These are phyloP conservation scores for Clonostachys sp. DNA, from an alignment of 2,329 filamentous ascomycete genomes.

Conservation along the genomic window DNA sequence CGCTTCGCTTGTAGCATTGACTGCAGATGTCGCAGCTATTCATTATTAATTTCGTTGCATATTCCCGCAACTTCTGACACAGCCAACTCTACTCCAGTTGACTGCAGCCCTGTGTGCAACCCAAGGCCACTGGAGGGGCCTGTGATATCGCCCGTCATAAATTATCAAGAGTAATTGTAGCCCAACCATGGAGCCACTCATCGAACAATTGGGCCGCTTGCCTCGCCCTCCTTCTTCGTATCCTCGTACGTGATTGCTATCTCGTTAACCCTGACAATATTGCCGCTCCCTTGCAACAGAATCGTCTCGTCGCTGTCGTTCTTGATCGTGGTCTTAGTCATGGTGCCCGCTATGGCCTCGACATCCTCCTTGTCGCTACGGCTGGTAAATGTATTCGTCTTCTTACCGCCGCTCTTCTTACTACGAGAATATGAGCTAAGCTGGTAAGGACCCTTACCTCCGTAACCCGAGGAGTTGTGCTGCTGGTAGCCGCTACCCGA, in stretches of 20 bases:
- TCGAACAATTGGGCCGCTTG: not conserved
- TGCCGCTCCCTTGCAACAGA: slow-evolving; percentile 3
- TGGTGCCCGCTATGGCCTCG: not conserved
- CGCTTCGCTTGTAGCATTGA: too few species aligned
- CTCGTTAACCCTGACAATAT: slow-evolving; percentile 7
- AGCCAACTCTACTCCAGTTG: too few species aligned
- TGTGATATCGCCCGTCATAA: too few species aligned
- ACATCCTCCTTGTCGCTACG: too few species aligned
- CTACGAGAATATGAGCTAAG: not conserved
- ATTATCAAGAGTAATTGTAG: too few species aligned
- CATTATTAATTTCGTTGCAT: too few species aligned
- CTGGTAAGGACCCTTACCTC: not conserved
- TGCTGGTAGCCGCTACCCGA: slow-evolving; percentile 8
- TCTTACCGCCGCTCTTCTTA: not conserved
- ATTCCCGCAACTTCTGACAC: too few species aligned
- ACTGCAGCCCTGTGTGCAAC: too few species aligned
- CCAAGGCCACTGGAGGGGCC: too few species aligned
- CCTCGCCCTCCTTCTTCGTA: not conserved
- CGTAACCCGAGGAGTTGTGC: slow-evolving; percentile 7
- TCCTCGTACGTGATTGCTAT: slow-evolving; percentile 6
- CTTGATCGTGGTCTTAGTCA: not conserved
- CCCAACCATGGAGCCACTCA: too few species aligned
- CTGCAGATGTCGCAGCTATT: too few species aligned
- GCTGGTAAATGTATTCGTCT: not conserved
- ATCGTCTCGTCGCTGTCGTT: slow-evolving; percentile 9